phyloP scores from a whole-genome alignment of 2,329 filamentous ascomycete genomes.

The Remersonia thermophila region DNA sequence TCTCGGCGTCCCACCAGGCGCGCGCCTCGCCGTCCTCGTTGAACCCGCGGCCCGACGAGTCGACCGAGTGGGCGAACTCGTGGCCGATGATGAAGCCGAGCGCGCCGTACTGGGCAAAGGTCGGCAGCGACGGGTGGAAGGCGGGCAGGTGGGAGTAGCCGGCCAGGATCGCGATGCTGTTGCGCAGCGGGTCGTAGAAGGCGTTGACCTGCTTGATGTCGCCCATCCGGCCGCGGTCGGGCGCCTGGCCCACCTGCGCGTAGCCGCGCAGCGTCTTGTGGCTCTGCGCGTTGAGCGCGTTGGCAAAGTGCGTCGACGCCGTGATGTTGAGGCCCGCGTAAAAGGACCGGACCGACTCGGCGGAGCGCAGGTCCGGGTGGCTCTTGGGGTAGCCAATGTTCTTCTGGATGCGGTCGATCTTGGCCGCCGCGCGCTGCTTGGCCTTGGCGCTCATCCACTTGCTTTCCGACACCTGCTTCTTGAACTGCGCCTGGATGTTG shows the following conservation, averaged over 20 bases:
- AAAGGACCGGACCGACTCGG: constrained; percentile 39
- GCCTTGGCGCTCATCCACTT: constrained; percentile 55
- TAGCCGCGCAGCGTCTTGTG: neutral
- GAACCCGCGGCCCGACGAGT: constrained; percentile 51
- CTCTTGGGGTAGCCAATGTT: constrained; percentile 47
- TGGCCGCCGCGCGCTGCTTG: constrained; percentile 46
- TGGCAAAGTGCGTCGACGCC: constrained; percentile 41
- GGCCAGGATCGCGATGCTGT: constrained; percentile 57
- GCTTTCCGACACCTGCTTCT: constrained; percentile 42
- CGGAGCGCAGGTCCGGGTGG: constrained; percentile 34
- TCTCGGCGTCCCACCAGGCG: constrained; percentile 54
- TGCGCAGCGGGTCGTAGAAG: constrained; percentile 51
- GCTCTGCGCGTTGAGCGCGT: constrained; percentile 30
- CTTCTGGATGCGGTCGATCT: constrained; percentile 53
- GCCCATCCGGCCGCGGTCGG: constrained; percentile 30
- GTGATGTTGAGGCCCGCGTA: constrained; percentile 30
- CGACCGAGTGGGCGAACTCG: constrained; percentile 49
- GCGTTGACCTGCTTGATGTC: constrained; percentile 33
- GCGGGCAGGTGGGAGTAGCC: constrained; percentile 58
- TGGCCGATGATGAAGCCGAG: constrained; percentile 27
- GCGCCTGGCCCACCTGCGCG: constrained; percentile 46
- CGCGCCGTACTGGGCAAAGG: constrained; percentile 56
- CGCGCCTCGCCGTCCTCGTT: constrained; percentile 53
- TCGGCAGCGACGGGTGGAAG: constrained; percentile 49
- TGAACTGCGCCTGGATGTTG: constrained; percentile 56